Conservation (phyloP, 2,329 filamentous ascomycete genomes). For the Sporothrix inflata region DNA sequence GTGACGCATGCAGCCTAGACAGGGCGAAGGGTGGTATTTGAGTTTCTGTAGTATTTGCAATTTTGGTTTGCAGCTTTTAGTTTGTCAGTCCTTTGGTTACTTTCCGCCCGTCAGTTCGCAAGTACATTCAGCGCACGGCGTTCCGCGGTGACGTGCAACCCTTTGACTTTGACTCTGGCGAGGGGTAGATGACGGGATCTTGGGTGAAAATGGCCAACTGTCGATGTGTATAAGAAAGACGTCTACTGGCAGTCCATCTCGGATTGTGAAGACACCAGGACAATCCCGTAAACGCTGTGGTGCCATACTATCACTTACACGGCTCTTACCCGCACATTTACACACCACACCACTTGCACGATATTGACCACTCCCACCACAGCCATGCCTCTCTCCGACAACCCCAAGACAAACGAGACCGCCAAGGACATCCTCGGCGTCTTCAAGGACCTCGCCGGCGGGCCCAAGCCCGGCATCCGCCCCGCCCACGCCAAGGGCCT, state of each 20-base stretch:
- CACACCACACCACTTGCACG: not conserved
- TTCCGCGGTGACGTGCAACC: not conserved
- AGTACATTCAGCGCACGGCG: not conserved
- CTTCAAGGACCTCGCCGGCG: slow-evolving; percentile 44
- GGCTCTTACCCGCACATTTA: no score
- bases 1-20: not conserved
- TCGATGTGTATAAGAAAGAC: not conserved
- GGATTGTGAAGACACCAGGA: not conserved
- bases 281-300: no score
- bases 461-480: slow-evolving; percentile 46
- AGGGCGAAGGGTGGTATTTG: not conserved
- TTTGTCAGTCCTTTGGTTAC: not conserved
- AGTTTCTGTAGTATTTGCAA: not conserved
- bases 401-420: slow-evolving; percentile 45
- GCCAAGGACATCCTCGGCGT: slow-evolving; percentile 43
- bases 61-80: not conserved
- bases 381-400: slow-evolving; percentile 51
- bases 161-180: no score
- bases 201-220: not conserved
- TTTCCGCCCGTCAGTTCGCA: not conserved
- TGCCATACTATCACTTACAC: no score
- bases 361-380: not conserved
- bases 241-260: not conserved
- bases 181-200: not conserved
- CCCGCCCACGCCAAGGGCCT: slow-evolving; percentile 57